Percentiles rank a stretch among this genome's conserved stretches.
phyloP scores from a whole-genome alignment of 345 rosid species.

The Populus tremula region DNA sequence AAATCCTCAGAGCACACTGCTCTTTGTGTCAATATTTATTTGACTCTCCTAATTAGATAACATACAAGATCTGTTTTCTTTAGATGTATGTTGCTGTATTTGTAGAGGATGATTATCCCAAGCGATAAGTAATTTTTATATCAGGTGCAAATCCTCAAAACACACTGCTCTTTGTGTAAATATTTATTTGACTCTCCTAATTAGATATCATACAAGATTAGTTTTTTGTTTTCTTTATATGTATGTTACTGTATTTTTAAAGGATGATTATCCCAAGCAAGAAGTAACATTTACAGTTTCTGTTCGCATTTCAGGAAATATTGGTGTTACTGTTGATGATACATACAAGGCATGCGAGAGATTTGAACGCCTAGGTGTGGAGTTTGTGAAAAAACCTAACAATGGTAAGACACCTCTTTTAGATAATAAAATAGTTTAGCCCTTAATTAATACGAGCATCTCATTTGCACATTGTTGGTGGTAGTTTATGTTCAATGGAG shows the following conservation, averaged over 20 bases:
- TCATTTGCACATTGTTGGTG: not conserved
- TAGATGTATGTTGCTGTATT: not conserved
- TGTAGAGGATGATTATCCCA: not conserved
- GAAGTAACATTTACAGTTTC: not conserved
- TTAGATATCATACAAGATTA: not conserved
- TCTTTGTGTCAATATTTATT: not conserved
- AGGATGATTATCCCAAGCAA: not conserved
- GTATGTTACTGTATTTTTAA: not conserved
- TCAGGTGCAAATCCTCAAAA: not conserved
- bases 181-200: not conserved
- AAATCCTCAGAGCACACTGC: not conserved
- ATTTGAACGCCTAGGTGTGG: constrained; percentile 82
- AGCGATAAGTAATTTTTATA: not conserved
- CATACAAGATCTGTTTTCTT: not conserved
- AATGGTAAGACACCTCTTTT: constrained; percentile 50
- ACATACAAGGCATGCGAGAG: constrained; percentile 91
- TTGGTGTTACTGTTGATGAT: constrained; percentile 92
- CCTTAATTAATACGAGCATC: not conserved
- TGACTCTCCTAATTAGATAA: not conserved
- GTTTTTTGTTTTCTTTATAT: not conserved
- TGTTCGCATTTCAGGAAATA: constrained; percentile 60
- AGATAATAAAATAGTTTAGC: not conserved
- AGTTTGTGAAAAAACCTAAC: constrained; percentile 78
- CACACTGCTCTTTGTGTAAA: not conserved
- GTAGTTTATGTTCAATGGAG: not conserved